Evolutionary conservation across 2,329 filamentous ascomycete species (phyloP).

Genomic region (Trichoderma koningiopsis): DNA sequence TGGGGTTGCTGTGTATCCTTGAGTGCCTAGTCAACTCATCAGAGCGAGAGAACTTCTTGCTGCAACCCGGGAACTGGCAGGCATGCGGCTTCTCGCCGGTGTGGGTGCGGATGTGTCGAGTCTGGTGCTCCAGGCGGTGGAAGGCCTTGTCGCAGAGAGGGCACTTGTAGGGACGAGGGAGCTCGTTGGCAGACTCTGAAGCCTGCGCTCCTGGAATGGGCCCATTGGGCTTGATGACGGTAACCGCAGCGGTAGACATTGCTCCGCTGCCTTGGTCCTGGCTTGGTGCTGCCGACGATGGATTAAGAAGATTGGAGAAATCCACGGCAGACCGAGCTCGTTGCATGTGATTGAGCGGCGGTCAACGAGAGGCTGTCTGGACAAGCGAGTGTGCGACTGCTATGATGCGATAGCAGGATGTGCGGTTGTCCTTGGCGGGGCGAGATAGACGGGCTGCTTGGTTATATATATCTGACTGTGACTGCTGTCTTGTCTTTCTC

Average conservation of each 20-base stretch:
- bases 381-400: neutral
- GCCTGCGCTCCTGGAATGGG: constrained; percentile 63
- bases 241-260: constrained; percentile 55
- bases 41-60: constrained; percentile 94
- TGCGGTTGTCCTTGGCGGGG: constrained; percentile 1
- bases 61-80: constrained; percentile 93
- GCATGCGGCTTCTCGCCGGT: constrained; percentile 98
- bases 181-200: constrained; percentile 62
- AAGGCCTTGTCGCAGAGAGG: constrained; percentile 98
- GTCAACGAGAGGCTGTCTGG: neutral
- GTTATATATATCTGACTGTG: neutral
- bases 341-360: constrained; percentile 66
- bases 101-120: constrained; percentile 88
- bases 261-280: constrained; percentile 42
- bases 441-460: neutral
- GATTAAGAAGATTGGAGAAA: constrained; percentile 76
- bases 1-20: constrained; percentile 98
- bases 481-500: neutral
- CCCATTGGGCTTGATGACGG: constrained; percentile 63
- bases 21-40: constrained; percentile 97
- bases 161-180: constrained; percentile 97
- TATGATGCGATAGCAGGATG: neutral
- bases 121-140: constrained; percentile 95
- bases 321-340: constrained; percentile 71
- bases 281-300: constrained; percentile 39